These are phyloP conservation scores for Magnusiomyces suaveolens DNA, from an alignment of 1,139 yeast genomes.

Conservation along the genomic window DNA sequence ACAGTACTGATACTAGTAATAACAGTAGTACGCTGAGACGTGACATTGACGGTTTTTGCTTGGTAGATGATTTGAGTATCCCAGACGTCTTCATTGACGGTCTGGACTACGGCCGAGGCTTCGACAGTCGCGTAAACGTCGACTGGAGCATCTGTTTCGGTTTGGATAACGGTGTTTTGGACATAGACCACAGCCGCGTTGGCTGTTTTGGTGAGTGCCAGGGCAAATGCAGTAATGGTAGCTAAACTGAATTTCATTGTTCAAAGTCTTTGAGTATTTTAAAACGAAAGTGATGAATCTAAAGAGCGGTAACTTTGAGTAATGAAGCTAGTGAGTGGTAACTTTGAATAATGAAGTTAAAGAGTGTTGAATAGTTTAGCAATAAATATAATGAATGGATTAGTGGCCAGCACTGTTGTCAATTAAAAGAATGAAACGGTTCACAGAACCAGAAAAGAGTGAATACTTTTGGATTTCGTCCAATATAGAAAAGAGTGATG, in stretches of 20 bases:
- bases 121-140: constrained; percentile 21
- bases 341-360: too few species aligned
- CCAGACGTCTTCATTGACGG: constrained; percentile 26
- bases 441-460: not conserved
- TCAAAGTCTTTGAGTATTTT: not conserved
- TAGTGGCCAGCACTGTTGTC: not conserved
- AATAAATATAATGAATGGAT: not conserved
- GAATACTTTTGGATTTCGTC: not conserved
- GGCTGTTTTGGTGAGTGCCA: constrained; percentile 7
- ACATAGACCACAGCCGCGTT: constrained; percentile 19
- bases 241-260: constrained; percentile 9
- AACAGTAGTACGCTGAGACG: constrained; percentile 23
- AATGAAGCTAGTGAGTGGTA: not conserved
- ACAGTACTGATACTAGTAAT: constrained; percentile 25
- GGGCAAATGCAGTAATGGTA: constrained; percentile 7
- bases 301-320: not conserved
- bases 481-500: too few species aligned
- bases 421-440: not conserved
- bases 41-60: constrained; percentile 24
- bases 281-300: not conserved
- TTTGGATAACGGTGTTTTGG: constrained; percentile 16
- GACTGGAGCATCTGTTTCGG: constrained; percentile 17
- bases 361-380: not conserved
- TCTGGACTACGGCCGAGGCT: constrained; percentile 16
- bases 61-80: constrained; percentile 25